Evolutionary conservation across 305 asterid genomes (phyloP).

Genomic region (Plantago coronopus): DNA sequence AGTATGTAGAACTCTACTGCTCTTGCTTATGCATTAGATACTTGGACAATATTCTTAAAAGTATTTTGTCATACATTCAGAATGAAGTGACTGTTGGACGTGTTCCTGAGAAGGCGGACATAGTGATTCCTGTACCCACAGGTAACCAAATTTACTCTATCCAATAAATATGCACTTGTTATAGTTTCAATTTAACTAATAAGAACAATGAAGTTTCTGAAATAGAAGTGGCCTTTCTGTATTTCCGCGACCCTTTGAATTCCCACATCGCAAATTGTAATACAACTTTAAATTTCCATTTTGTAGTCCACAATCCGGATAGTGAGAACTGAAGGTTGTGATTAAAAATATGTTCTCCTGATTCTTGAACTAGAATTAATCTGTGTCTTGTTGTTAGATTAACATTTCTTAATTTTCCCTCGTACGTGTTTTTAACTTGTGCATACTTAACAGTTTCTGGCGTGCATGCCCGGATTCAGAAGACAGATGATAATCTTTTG

Average conservation of each 20-base stretch:
- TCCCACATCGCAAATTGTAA: neutral
- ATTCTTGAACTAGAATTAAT: neutral
- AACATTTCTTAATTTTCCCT: neutral
- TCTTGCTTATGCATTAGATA: neutral
- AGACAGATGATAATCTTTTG: constrained; percentile 52
- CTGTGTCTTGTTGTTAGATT: neutral
- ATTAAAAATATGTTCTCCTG: neutral
- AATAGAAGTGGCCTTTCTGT: neutral
- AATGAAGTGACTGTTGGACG: constrained; percentile 68
- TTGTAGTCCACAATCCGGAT: neutral
- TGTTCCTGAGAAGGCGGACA: constrained; percentile 57
- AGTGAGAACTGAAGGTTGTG: neutral
- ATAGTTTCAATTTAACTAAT: neutral
- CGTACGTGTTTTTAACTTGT: neutral
- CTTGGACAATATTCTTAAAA: constrained; percentile 3
- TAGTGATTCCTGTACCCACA: constrained; percentile 85
- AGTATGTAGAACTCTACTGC: constrained; percentile 22
- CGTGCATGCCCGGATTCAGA: constrained; percentile 74
- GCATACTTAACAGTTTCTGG: constrained; percentile 48
- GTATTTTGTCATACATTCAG: constrained; percentile 30
- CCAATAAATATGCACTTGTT: neutral
- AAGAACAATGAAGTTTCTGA: neutral
- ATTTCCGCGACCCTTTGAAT: neutral
- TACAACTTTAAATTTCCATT: neutral
- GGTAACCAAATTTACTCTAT: constrained; percentile 32